phyloP scores from a whole-genome alignment of 305 asterid genomes.

The Vinca major region DNA sequence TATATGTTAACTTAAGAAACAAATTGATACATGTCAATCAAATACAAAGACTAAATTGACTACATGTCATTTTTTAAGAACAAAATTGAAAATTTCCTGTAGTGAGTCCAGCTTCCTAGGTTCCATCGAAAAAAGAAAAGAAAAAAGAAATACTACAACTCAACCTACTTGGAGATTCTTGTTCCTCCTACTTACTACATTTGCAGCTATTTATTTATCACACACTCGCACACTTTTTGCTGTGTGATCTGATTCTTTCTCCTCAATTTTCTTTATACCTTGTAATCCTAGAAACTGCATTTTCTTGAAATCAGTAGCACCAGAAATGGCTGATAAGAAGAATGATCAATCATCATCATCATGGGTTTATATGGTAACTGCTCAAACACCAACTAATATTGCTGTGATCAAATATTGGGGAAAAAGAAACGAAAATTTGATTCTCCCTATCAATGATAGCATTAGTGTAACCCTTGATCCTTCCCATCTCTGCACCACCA shows the following conservation, averaged over 20 bases:
- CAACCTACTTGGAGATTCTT: background rate
- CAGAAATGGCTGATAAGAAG: constrained; percentile 9
- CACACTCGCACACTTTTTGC: background rate
- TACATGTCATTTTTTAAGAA: background rate
- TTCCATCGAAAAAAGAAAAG: background rate
- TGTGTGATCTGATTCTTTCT: constrained; percentile 1
- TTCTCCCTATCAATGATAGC: constrained; percentile 88
- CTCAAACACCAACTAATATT: constrained; percentile 92
- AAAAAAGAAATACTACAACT: background rate
- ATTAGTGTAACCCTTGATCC: constrained; percentile 97
- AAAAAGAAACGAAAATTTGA: constrained; percentile 64
- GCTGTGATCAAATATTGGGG: constrained; percentile 99
- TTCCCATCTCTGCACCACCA: constrained; percentile 91
- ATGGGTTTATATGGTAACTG: constrained; percentile 71
- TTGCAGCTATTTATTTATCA: background rate
- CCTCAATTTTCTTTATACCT: background rate
- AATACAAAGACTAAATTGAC: too few relatives aligned
- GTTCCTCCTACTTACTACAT: background rate
- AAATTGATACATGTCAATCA: too few relatives aligned
- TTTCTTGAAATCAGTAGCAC: background rate
- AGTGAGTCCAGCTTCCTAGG: background rate
- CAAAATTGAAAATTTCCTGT: background rate
- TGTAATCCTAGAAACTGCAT: background rate
- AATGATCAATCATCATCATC: constrained; percentile 3
- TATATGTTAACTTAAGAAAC: too few relatives aligned